Percentiles rank a stretch among this genome's conserved stretches.
Conservation (phyloP, 495 filamentous ascomycete species). For the Penicillium goetzii region DNA sequence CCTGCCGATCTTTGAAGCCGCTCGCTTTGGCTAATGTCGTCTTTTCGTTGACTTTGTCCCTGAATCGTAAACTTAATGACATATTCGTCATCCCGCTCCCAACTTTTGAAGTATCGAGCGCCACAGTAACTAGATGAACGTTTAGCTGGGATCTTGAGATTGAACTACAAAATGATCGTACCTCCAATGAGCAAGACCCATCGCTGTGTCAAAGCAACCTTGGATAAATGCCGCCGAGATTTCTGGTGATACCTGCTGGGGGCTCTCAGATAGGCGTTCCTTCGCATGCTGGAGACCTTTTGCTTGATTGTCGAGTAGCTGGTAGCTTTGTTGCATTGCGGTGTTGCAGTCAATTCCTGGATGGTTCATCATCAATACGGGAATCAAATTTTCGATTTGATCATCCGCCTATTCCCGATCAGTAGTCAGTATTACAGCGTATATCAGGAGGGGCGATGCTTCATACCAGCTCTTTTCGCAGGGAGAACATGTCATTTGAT, state of each 20-base stretch:
- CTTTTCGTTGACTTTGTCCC: not conserved
- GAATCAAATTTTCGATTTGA: constrained; percentile 2
- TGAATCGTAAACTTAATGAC: not conserved
- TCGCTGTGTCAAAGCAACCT: constrained; percentile 2
- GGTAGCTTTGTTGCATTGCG: constrained; percentile 6
- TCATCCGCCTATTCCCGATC: not conserved
- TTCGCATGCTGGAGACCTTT: not conserved
- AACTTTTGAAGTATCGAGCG: not conserved
- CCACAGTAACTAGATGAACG: not conserved
- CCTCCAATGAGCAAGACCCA: constrained; percentile 9
- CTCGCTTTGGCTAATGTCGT: not conserved
- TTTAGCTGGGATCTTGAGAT: not conserved
- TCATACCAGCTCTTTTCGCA: constrained; percentile 2
- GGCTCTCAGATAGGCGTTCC: not conserved
- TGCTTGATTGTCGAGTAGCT: not conserved
- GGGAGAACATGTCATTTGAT: constrained; percentile 6
- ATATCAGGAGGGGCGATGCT: not conserved
- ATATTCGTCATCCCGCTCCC: not conserved
- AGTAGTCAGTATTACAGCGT: not conserved
- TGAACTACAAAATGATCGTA: not conserved
- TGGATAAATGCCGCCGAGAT: not conserved
- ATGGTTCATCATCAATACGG: not conserved
- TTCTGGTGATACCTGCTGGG: not conserved
- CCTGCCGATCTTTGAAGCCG: not conserved
- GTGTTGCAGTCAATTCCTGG: not conserved